phyloP scores from a whole-genome alignment of 108 stramenopile genomes.

The Cyclostephanos invisitatus region DNA sequence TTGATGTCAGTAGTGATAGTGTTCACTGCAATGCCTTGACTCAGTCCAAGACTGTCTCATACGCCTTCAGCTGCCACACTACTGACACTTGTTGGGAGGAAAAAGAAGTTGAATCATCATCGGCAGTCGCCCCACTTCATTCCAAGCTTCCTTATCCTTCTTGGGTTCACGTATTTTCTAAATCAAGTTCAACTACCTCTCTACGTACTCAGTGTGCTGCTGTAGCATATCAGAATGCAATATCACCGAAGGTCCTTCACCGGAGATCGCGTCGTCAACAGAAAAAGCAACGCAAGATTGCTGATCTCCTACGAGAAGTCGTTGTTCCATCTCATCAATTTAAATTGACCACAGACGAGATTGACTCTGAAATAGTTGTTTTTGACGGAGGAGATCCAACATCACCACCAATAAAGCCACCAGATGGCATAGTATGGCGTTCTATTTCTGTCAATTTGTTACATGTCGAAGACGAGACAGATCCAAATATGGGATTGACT shows the following conservation, averaged over 20 bases:
- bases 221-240: not conserved
- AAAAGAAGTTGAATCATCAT: not conserved
- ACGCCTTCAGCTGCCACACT: not conserved
- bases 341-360: not conserved
- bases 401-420: not conserved
- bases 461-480: no score
- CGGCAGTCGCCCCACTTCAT: not conserved
- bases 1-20: not conserved
- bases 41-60: not conserved
- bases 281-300: no score
- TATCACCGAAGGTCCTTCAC: not conserved
- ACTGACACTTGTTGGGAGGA: not conserved
- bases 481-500: no score
- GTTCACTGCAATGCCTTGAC: not conserved
- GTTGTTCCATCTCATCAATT: no score
- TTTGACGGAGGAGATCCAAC: not conserved
- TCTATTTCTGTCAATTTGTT: constrained; percentile 42
- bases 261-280: no score
- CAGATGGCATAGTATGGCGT: no score
- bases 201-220: not conserved
- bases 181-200: not conserved
- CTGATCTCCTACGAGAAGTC: no score
- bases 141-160: not conserved
- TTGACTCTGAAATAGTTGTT: not conserved
- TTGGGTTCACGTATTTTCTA: not conserved